phyloP scores from a whole-genome alignment of 768 basidiomycete genomes.

The Thelephora ganbajun region DNA sequence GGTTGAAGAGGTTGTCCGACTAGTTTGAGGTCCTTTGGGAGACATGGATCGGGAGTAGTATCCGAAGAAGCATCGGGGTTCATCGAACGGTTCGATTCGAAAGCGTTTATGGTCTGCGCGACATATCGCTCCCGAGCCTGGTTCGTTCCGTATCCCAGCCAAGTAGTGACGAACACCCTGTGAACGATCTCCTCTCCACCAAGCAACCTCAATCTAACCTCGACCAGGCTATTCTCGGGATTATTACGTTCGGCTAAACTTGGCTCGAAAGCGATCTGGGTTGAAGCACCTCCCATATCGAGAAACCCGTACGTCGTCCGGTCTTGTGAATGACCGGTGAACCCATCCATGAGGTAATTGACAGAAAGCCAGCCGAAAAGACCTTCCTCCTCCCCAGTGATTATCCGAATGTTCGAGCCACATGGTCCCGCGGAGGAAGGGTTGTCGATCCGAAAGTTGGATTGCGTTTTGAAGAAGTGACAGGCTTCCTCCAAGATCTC shows the following conservation, averaged over 20 bases:
- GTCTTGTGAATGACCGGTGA: conserved; percentile 38
- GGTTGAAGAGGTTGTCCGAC: conserved; percentile 35
- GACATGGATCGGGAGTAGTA: conserved; percentile 74
- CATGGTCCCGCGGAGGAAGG: conserved; percentile 65
- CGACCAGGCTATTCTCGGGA: conserved; percentile 47
- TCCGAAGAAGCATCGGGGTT: conserved; percentile 13
- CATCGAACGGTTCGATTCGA: conserved; percentile 27
- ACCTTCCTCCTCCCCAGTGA: conserved; percentile 96
- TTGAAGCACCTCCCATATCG: conserved; percentile 99
- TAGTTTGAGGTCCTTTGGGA: conserved; percentile 63
- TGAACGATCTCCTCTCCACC: conserved; percentile 81
- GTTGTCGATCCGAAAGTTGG: conserved; percentile 62
- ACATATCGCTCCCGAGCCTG: conserved; percentile 92
- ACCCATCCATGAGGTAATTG: conserved; percentile 98
- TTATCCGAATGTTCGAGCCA: conserved; percentile 85
- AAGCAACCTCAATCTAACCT: conserved; percentile 70
- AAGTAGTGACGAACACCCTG: conserved; percentile 93
- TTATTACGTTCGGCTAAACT: conserved; percentile 35
- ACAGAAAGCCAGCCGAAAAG: conserved; percentile 98
- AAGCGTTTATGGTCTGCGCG: conserved; percentile 44
- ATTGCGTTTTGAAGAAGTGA: conserved; percentile 56
- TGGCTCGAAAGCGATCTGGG: conserved; percentile 97
- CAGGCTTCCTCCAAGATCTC: conserved; percentile 69
- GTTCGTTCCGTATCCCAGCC: conserved; percentile 97
- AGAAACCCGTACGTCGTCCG: conserved; percentile 91